Conservation (phyloP, 176 grass and related monocot species). For the Ampelocalamus luodianensis region DNA sequence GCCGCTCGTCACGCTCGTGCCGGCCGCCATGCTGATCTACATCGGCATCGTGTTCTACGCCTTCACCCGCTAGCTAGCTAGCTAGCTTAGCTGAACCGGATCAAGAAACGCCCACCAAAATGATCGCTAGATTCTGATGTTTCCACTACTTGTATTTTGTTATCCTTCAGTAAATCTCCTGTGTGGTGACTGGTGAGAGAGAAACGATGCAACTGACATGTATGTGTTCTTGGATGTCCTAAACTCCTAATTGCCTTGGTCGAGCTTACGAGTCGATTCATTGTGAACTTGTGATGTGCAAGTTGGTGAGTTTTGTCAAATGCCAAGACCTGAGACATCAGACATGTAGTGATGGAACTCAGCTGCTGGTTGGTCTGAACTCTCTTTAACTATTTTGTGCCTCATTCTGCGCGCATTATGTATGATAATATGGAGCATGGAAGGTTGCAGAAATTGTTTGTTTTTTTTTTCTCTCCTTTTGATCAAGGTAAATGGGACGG, state of each 20-base stretch:
- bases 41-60: slow-evolving; percentile 73
- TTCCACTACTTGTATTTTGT: background rate
- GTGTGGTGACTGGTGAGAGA: background rate
- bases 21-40: slow-evolving; percentile 82
- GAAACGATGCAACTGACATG: slow-evolving; percentile 10
- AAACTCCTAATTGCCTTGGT: background rate
- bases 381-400: background rate
- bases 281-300: too few species aligned
- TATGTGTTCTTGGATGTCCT: background rate
- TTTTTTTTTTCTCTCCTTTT: background rate
- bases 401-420: background rate
- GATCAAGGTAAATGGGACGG: too few species aligned
- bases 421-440: background rate
- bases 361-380: too few species aligned
- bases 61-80: slow-evolving; percentile 53
- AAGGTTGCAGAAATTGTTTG: background rate
- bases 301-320: too few species aligned
- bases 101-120: background rate
- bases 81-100: background rate
- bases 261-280: too few species aligned
- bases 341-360: too few species aligned
- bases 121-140: background rate
- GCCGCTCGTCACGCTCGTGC: slow-evolving; percentile 79
- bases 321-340: too few species aligned
- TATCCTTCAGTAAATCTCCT: background rate